Conservation (phyloP, 2,329 filamentous ascomycete species). For the Colletotrichum camelliae region DNA sequence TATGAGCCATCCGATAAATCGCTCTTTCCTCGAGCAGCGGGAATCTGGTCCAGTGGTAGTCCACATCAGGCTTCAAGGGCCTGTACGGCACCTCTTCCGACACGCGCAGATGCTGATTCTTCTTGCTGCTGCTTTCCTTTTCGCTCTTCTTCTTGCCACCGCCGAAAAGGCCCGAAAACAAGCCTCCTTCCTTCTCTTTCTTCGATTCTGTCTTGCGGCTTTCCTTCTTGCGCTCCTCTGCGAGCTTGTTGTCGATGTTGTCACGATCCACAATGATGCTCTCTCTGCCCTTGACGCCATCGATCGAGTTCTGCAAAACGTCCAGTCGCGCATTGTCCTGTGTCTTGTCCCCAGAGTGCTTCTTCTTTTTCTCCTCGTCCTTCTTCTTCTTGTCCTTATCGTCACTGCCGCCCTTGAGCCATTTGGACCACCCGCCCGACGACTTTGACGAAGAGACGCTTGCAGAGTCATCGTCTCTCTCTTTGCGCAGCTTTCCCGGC, state of each 20-base stretch:
- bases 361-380: constrained; percentile 71
- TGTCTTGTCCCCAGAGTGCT: constrained; percentile 57
- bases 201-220: constrained; percentile 80
- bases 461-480: constrained; percentile 68
- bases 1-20: constrained; percentile 98
- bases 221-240: constrained; percentile 85
- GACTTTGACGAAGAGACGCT: constrained; percentile 71
- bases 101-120: constrained; percentile 73
- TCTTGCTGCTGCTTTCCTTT: constrained; percentile 76
- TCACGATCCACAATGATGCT: constrained; percentile 85
- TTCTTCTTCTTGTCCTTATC: constrained; percentile 70
- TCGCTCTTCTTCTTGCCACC: constrained; percentile 87
- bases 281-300: constrained; percentile 76
- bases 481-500: constrained; percentile 70
- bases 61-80: constrained; percentile 81
- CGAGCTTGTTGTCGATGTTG: constrained; percentile 70
- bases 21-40: constrained; percentile 94
- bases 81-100: constrained; percentile 81
- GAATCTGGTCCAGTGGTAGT: constrained; percentile 96
- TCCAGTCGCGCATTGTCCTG: constrained; percentile 87
- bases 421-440: constrained; percentile 76
- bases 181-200: constrained; percentile 89
- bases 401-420: constrained; percentile 81
- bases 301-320: constrained; percentile 86
- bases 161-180: constrained; percentile 95